A percentile compares a stretch with the other conserved stretches of the same genome.
Conservation (phyloP, 1,284 basidiomycete genomes). For the Hemileia vastatrix region DNA sequence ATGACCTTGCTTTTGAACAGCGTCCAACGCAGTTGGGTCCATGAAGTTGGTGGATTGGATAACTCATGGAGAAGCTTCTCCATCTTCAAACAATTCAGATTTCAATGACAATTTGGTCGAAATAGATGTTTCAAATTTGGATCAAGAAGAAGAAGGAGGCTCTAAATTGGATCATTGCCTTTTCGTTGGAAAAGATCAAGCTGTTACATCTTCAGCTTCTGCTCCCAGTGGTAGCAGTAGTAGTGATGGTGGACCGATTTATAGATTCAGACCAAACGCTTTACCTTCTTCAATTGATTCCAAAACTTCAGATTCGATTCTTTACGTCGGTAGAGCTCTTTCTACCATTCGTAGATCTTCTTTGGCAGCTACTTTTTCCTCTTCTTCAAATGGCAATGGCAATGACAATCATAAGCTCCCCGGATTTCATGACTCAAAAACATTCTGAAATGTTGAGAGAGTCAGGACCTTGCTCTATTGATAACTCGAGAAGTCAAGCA, state of each 20-base stretch:
- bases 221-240: too few species aligned
- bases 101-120: slow-evolving; percentile 15
- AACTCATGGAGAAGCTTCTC: slow-evolving; percentile 29
- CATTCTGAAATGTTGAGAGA: too few species aligned
- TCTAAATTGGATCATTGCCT: slow-evolving; percentile 27
- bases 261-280: slow-evolving; percentile 53
- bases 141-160: slow-evolving; percentile 19
- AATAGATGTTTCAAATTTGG: neutral
- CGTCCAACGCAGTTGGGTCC: slow-evolving; percentile 34
- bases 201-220: neutral
- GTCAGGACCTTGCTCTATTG: too few species aligned
- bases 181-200: slow-evolving; percentile 15
- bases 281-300: slow-evolving; percentile 63
- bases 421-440: too few species aligned
- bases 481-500: too few species aligned
- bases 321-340: slow-evolving; percentile 76
- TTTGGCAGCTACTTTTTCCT: too few species aligned
- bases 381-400: too few species aligned
- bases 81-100: slow-evolving; percentile 23
- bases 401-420: too few species aligned
- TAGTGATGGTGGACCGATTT: slow-evolving; percentile 40
- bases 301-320: slow-evolving; percentile 65
- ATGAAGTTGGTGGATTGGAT: slow-evolving; percentile 29
- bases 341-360: too few species aligned
- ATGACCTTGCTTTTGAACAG: too few species aligned